Conservation (phyloP, 148 eudicot species). For the Gaultheria prostrata region DNA sequence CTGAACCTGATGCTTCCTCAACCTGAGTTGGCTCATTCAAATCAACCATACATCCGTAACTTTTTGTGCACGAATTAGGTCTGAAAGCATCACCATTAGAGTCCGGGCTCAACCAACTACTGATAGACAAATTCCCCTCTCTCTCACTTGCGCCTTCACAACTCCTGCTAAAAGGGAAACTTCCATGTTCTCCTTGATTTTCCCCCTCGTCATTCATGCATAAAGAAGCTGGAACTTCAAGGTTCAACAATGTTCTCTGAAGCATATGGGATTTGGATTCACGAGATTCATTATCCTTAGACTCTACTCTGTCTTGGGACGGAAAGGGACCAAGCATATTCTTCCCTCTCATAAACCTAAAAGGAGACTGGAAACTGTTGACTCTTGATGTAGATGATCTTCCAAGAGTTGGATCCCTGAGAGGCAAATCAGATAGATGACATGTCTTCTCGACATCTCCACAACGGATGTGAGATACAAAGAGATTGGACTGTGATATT, state of each 20-base stretch:
- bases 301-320: slow-evolving; percentile 7
- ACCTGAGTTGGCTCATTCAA: slow-evolving; percentile 27
- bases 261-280: slow-evolving; percentile 12
- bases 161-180: background rate
- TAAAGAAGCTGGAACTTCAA: slow-evolving; percentile 12
- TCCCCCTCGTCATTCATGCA: slow-evolving; percentile 16
- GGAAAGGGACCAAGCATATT: slow-evolving; percentile 8
- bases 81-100: slow-evolving; percentile 6
- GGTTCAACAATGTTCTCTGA: slow-evolving; percentile 19
- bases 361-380: slow-evolving; percentile 7
- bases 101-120: slow-evolving; percentile 19
- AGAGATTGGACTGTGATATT: slow-evolving; percentile 12
- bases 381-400: background rate
- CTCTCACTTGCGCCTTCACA: background rate
- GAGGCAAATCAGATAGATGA: slow-evolving; percentile 18
- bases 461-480: slow-evolving; percentile 9
- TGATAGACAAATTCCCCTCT: slow-evolving; percentile 15
- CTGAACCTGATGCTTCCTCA: slow-evolving; percentile 19
- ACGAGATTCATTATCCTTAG: background rate
- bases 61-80: slow-evolving; percentile 8
- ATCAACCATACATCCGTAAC: slow-evolving; percentile 21
- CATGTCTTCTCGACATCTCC: slow-evolving; percentile 18
- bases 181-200: slow-evolving; percentile 9
- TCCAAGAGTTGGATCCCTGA: slow-evolving; percentile 14
- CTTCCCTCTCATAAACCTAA: slow-evolving; percentile 12